phyloP scores from a whole-genome alignment of 2,329 filamentous ascomycete species.

The Xylaria sp. region DNA sequence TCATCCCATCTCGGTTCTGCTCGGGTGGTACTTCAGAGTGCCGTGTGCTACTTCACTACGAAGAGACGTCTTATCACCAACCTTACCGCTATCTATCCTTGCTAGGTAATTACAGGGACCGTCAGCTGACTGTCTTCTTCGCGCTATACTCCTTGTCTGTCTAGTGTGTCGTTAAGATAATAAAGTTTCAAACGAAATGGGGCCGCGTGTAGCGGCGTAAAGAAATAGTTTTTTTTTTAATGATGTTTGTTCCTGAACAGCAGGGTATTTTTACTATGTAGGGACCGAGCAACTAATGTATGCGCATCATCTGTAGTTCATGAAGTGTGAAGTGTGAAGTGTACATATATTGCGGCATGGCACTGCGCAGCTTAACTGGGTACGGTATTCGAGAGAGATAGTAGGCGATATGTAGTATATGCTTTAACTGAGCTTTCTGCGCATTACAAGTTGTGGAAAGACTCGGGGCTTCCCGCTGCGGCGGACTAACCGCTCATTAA shows the following conservation, averaged over 20 bases:
- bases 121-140: conserved; percentile 25
- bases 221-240: background rate
- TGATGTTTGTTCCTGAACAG: background rate
- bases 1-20: conserved; percentile 21
- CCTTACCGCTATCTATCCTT: background rate
- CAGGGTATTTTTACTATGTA: background rate
- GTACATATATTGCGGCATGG: background rate
- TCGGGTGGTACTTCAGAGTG: conserved; percentile 17
- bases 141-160: conserved; percentile 10
- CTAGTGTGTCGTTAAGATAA: background rate
- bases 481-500: conserved; percentile 13
- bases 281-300: background rate
- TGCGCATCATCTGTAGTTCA: background rate
- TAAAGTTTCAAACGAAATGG: conserved; percentile 1
- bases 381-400: background rate
- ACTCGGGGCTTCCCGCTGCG: conserved; percentile 21
- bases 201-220: conserved; percentile 1
- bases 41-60: conserved; percentile 11
- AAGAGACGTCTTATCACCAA: conserved; percentile 7
- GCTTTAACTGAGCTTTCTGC: background rate
- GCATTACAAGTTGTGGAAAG: conserved; percentile 1
- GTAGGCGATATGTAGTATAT: background rate
- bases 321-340: too few relatives aligned
- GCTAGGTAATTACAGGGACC: conserved; percentile 5
- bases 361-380: background rate